Evolutionary conservation across 2,329 filamentous ascomycete species (phyloP).

Genomic region (Sclerotinia subarctica): DNA sequence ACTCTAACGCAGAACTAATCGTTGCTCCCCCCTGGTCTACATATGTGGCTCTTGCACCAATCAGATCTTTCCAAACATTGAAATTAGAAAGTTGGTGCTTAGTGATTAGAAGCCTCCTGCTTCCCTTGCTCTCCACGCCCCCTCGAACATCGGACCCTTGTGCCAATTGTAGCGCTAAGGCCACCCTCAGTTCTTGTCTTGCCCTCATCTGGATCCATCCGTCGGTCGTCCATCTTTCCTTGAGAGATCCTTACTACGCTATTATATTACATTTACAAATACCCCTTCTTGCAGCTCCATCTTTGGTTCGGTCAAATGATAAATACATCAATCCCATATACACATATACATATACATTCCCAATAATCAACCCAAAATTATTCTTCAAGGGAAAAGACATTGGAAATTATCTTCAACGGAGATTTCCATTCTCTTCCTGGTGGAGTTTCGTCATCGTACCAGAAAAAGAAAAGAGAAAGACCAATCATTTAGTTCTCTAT

Average conservation of each 20-base stretch:
- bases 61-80: not conserved
- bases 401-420: conserved; percentile 15
- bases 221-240: not conserved
- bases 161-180: conserved; percentile 17
- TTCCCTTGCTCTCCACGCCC: not conserved
- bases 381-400: not conserved
- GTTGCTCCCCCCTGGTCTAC: not conserved
- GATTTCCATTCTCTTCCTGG: not conserved
- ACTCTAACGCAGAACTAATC: not conserved
- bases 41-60: conserved; percentile 1
- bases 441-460: conserved; percentile 1
- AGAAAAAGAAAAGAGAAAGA: not conserved
- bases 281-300: conserved; percentile 8
- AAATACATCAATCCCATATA: not conserved
- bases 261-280: conserved; percentile 12
- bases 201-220: conserved; percentile 7
- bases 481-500: conserved; percentile 12
- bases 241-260: not conserved
- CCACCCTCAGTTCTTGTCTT: not conserved
- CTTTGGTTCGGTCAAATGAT: not conserved
- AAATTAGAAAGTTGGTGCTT: not conserved
- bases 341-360: too few relatives aligned
- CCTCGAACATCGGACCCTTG: conserved; percentile 13
- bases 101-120: not conserved
- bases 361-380: not conserved